Percentiles rank a stretch among this genome's conserved stretches.
Evolutionary conservation across 805 yeast species (phyloP).

Genomic region (Candida germanica): DNA sequence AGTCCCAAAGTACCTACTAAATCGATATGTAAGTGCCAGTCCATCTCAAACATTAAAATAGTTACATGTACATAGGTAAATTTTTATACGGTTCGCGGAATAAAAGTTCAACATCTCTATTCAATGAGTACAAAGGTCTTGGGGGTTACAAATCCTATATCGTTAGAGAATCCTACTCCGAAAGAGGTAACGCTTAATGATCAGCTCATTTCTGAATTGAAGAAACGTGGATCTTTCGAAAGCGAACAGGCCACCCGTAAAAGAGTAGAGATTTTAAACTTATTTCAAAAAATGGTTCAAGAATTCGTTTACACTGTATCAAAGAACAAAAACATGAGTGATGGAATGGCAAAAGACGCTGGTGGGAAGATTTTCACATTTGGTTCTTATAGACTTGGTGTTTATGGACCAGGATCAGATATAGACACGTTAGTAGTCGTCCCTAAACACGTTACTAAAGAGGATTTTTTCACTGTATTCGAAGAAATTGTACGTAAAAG

Average conservation of each 20-base stretch:
- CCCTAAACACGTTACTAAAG: conserved; percentile 90
- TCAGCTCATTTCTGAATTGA: conserved; percentile 69
- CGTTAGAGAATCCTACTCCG: conserved; percentile 79
- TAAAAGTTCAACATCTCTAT: conserved; percentile 13
- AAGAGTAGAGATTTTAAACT: conserved; percentile 69
- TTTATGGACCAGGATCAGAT: conserved; percentile 97
- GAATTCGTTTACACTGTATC: conserved; percentile 85
- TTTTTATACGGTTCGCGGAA: too few relatives aligned
- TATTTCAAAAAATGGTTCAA: conserved; percentile 69
- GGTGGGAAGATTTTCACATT: conserved; percentile 97
- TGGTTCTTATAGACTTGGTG: conserved; percentile 94
- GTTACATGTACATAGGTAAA: too few relatives aligned
- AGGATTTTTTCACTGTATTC: conserved; percentile 84
- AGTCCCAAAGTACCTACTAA: too few relatives aligned
- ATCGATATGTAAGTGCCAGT: too few relatives aligned
- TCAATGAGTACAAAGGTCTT: conserved; percentile 25
- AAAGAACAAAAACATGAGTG: conserved; percentile 83
- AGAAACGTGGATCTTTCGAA: conserved; percentile 85
- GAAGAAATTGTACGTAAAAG: conserved; percentile 64
- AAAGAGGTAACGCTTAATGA: conserved; percentile 77
- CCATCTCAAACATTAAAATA: too few relatives aligned
- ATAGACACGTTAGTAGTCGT: conserved; percentile 95
- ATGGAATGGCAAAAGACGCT: conserved; percentile 95
- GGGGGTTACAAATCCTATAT: conserved; percentile 83
- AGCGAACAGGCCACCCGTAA: conserved; percentile 78